phyloP scores from a whole-genome alignment of 306 rosid genomes.

The Crotalaria pallida region DNA sequence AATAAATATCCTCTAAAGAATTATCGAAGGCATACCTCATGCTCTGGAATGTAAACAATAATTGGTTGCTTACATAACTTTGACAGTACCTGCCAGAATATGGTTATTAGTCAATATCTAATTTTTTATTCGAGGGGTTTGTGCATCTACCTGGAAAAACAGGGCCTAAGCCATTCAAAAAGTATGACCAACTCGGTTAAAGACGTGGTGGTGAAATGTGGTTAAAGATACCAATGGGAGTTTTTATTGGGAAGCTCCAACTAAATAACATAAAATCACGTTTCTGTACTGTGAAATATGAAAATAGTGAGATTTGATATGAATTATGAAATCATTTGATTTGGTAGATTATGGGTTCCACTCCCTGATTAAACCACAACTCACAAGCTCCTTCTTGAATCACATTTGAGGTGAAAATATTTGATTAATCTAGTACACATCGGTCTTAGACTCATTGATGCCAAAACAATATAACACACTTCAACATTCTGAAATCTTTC shows the following conservation, averaged over 20 bases:
- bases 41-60: slow-evolving; percentile 84
- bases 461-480: background rate
- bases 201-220: background rate
- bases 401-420: background rate
- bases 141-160: background rate
- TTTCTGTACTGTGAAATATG: background rate
- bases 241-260: background rate
- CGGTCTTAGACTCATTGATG: background rate
- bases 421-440: background rate
- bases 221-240: background rate
- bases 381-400: background rate
- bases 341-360: background rate
- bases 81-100: slow-evolving; percentile 67
- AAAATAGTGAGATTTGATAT: background rate
- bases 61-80: slow-evolving; percentile 86
- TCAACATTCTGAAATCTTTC: background rate
- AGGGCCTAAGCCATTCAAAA: background rate
- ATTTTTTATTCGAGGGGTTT: background rate
- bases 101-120: slow-evolving; percentile 19
- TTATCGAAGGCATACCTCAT: slow-evolving; percentile 60
- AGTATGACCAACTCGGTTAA: background rate
- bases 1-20: background rate
- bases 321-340: background rate
- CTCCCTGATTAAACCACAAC: background rate
- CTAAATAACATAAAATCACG: background rate